Evolutionary conservation across 257 asterid species (phyloP).

Genomic region (Handroanthus guayacan): DNA sequence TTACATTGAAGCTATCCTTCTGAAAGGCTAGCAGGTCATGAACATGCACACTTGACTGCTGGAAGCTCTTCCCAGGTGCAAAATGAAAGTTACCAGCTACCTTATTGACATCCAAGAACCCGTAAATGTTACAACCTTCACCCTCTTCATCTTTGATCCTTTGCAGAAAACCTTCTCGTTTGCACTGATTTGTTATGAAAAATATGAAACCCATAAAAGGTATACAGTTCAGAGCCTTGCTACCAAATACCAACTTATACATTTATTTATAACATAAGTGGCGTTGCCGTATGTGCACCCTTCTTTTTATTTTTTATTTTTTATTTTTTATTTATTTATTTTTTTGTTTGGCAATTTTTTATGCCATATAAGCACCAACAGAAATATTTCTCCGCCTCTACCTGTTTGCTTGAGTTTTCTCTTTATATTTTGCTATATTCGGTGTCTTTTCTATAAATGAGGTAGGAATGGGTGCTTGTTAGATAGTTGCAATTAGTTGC

Average conservation of each 20-base stretch:
- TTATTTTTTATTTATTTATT: too few relatives aligned
- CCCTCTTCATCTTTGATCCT: slow-evolving; percentile 94
- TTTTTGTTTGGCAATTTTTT: background rate
- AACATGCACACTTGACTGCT: slow-evolving; percentile 86
- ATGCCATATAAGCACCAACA: background rate
- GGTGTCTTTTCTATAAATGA: too few relatives aligned
- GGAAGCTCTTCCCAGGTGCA: slow-evolving; percentile 99
- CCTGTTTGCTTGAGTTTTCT: background rate
- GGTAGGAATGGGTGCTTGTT: too few relatives aligned
- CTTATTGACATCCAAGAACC: slow-evolving; percentile 92
- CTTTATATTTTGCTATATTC: background rate
- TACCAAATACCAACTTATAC: background rate
- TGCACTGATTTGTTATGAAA: slow-evolving; percentile 62
- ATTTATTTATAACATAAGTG: background rate
- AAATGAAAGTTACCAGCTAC: slow-evolving; percentile 98
- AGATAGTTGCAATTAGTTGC: background rate
- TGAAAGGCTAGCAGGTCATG: slow-evolving; percentile 92
- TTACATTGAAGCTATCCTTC: slow-evolving; percentile 95
- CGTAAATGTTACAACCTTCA: slow-evolving; percentile 93
- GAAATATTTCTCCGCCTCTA: background rate
- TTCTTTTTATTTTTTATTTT: too few relatives aligned
- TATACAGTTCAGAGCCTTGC: slow-evolving; percentile 19
- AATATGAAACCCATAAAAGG: slow-evolving; percentile 28
- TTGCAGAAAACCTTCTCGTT: slow-evolving; percentile 97
- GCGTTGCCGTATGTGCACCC: too few relatives aligned